A percentile compares a stretch with the other conserved stretches of the same genome.
phyloP scores from a whole-genome alignment of 2,329 filamentous ascomycete species.

The Fusarium sambucinum region DNA sequence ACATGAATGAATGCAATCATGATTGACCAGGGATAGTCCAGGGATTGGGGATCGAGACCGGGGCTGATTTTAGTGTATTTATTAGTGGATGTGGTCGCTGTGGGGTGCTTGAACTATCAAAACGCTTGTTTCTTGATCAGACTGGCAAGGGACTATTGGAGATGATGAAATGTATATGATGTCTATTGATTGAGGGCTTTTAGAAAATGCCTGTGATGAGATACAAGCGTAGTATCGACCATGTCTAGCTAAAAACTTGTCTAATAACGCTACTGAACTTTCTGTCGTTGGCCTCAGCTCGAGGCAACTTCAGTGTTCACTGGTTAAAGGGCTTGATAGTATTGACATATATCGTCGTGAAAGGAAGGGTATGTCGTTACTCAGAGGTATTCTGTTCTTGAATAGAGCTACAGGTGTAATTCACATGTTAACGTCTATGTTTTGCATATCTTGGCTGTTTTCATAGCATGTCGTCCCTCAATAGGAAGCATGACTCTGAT shows the following conservation, averaged over 20 bases:
- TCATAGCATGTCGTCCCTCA: neutral
- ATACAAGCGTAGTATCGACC: neutral
- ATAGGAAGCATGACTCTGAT: neutral
- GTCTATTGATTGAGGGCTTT: neutral
- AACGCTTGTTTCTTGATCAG: constrained; percentile 23
- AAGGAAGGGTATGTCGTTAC: too few species aligned
- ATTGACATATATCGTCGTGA: neutral
- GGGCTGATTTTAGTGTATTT: constrained; percentile 24
- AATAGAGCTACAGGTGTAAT: neutral
- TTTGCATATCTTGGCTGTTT: neutral
- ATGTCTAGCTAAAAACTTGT: too few species aligned
- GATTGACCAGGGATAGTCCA: constrained; percentile 25
- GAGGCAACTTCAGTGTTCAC: neutral
- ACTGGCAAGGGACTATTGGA: neutral
- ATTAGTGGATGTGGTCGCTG: constrained; percentile 27
- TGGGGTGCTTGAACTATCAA: constrained; percentile 36
- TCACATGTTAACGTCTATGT: too few species aligned
- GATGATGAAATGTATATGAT: neutral
- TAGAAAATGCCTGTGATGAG: neutral
- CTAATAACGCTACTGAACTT: neutral
- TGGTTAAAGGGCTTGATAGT: neutral
- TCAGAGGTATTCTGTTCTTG: neutral
- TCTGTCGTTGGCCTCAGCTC: too few species aligned
- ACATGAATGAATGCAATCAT: constrained; percentile 8
- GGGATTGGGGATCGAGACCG: constrained; percentile 30